Evolutionary conservation across 306 rosid genomes (phyloP).

Genomic region (Abrus pulchellus): DNA sequence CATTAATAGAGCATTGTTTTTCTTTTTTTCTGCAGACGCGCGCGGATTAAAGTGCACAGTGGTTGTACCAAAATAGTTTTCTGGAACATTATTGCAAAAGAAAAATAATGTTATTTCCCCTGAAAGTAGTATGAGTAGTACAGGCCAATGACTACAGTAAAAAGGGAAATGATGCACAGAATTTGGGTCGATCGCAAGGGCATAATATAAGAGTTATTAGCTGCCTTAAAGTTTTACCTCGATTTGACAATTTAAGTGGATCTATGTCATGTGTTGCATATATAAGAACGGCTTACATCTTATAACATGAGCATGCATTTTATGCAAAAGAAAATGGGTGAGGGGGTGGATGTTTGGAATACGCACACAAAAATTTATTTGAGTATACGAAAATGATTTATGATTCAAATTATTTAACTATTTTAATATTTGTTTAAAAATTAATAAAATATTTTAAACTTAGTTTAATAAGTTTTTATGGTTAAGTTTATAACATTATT

Average conservation of each 20-base stretch:
- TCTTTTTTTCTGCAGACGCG: background rate
- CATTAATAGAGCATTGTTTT: slow-evolving; percentile 7
- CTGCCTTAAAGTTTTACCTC: background rate
- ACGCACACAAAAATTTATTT: too few species aligned
- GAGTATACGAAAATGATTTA: too few species aligned
- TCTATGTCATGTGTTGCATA: background rate
- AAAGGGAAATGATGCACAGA: slow-evolving; percentile 7
- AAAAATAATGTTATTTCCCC: background rate
- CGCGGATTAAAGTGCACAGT: background rate
- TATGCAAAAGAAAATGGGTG: background rate
- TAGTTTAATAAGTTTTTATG: too few species aligned
- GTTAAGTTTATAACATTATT: too few species aligned
- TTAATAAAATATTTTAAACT: too few species aligned
- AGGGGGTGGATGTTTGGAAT: background rate
- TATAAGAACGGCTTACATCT: background rate
- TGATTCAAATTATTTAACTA: too few species aligned
- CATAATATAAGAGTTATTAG: background rate
- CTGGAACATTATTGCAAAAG: background rate
- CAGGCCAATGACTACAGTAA: background rate
- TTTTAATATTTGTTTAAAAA: too few species aligned
- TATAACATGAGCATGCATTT: background rate
- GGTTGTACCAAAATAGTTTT: slow-evolving; percentile 26
- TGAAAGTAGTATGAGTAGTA: too few species aligned
- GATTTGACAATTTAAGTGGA: background rate
- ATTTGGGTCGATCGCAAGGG: slow-evolving; percentile 21